These are phyloP conservation scores for Pleurostoma richardsiae DNA, from an alignment of 2,329 filamentous ascomycete species.

Conservation along the genomic window DNA sequence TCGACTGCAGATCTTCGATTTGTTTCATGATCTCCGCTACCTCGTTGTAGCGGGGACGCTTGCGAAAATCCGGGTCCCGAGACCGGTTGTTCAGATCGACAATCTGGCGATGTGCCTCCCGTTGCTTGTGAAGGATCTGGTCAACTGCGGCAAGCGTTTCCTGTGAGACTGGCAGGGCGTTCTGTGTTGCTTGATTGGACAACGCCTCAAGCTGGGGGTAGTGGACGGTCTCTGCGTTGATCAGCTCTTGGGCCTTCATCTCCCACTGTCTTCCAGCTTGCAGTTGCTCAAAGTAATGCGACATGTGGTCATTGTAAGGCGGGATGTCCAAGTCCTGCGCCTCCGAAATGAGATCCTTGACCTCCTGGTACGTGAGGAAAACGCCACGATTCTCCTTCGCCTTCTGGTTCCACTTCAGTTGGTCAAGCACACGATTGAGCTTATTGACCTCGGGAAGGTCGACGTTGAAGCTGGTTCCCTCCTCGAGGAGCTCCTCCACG, in stretches of 20 bases:
- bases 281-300: conserved; percentile 70
- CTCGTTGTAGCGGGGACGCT: conserved; percentile 81
- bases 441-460: conserved; percentile 85
- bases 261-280: conserved; percentile 83
- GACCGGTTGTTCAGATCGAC: conserved; percentile 75
- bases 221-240: conserved; percentile 85
- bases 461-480: conserved; percentile 83
- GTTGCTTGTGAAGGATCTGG: conserved; percentile 89
- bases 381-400: conserved; percentile 60
- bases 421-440: conserved; percentile 73
- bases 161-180: conserved; percentile 71
- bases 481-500: conserved; percentile 88
- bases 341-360: conserved; percentile 71
- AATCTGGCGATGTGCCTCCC: conserved; percentile 88
- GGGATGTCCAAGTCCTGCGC: conserved; percentile 74
- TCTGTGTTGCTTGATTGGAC: conserved; percentile 69
- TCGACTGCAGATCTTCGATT: conserved; percentile 84
- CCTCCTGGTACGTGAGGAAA: conserved; percentile 71
- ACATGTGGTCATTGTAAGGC: conserved; percentile 73
- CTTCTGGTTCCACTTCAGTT: conserved; percentile 83
- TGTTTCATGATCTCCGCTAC: conserved; percentile 87
- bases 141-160: conserved; percentile 81
- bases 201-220: conserved; percentile 93
- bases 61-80: conserved; percentile 67
- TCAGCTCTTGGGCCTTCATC: conserved; percentile 84